Evolutionary conservation across 495 filamentous ascomycete species (phyloP), one percentile per base, ranked within the genome.

Genomic region (Hyphodiscus hymeniophilus): DNA sequence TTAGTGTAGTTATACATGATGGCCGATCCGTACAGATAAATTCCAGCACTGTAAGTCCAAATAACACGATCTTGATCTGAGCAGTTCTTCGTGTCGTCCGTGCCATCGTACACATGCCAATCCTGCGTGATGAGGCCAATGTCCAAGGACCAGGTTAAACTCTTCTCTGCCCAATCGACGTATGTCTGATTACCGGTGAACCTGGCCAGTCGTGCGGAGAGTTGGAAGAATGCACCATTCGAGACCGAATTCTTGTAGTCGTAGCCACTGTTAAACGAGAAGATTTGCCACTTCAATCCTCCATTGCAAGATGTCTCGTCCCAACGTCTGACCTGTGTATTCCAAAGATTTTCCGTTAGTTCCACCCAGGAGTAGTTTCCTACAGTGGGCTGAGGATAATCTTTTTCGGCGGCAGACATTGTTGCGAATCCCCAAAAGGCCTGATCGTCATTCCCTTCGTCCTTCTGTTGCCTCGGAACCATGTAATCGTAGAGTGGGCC

Each of bases 281-380:
- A 88, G 45, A 94, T 89, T 66, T 95, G 89, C 89, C 89, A 95
- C 17, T 74, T 68, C 45, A 95, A 61, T 7, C 89, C 89, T 28
- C 88, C 89, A 30, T 66, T 68, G 52, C 89, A 94, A 15, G 65
- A 67, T 0, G 67, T 63, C 0, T 61, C 67, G 60, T 92, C 79
- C 89, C 89, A 96, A 12, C 87, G 75, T 0, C 62, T 61, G 1
- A 72, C 74, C 50, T 81, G 82, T 42, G 77, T 76, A 62, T 88
- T 85, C 68, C 85, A 88, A 8, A 89, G 84, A 16, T 81, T 86
- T 59, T 91, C 84, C 0, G 78, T 85, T 0, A 91, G 70, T 0
- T 83, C 75, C 17, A 94, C 67, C 87, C 87, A 94, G 35, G 85
- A 81, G 16, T 80, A 82, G 44, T 80, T 60, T 44, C 76, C 78